Base-by-base conservation (phyloP, 2,329 filamentous ascomycete genomes). In the Claviceps quebecensis region DNA sequence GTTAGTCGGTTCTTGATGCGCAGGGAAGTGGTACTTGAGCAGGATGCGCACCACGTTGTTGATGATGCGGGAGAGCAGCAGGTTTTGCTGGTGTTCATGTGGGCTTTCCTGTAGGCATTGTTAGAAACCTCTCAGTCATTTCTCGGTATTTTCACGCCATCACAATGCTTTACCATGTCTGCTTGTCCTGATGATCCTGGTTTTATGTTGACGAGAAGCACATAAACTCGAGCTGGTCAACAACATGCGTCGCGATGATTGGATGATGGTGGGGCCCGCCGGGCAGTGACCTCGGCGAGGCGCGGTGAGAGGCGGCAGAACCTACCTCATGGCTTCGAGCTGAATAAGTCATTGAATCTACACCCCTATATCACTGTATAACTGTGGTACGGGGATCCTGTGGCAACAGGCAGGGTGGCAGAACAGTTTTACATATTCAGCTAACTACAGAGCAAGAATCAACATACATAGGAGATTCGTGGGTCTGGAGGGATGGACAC, bases 61-160 rank as follows among this genome's bases (percentile, higher is more conserved):
- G 70, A 96, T 95, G 70, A 98, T 96, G 55, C 93, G 87, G 22
- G 88, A 93, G 45, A 97, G 79, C 61, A 98, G 77, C 50, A 95
- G 76, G 63, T 86, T 94, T 75, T 98, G 91, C 74, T 97, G 93
- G 60, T 97, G 90, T 67, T 97, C 93, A 65, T 98, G 93, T 40
- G 93, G 93, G 62, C 87, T 95, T 69, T 98, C 93, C 91, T 84
- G 49, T 23, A 2, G 37, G 4, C 13, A 9, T 19, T 22, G 44
- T 53, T 14, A 51, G 45, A 39, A 44, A 26, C 22, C 22, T 44
- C 23, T 16, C 19, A 26, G 1, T 22, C 41, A 44, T 3, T 6
- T 22, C 23, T 14, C 11, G 19, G 40, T 16, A 26, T 44, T 2
- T 45, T 4, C 43, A 45, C 4, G 11, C 14, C 23, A 45, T 17